Evolutionary conservation across 2,329 filamentous ascomycete genomes (phyloP), one percentile per base, ranked within the genome.

Genomic region (Penicillium palitans): DNA sequence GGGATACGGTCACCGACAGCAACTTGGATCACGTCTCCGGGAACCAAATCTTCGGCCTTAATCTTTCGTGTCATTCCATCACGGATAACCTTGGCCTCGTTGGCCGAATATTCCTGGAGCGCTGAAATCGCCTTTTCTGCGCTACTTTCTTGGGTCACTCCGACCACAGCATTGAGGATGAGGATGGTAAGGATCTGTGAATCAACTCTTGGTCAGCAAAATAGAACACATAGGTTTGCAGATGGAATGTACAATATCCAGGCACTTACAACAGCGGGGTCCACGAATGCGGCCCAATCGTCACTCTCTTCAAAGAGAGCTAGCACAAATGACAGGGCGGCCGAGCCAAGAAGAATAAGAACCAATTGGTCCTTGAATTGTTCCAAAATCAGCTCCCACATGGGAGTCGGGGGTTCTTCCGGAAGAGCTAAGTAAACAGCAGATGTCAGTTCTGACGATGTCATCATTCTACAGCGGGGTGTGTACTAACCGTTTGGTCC

Each of bases 361-460:
- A 99, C 95, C 48, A 99, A 86, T 78, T 99, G 95, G 74, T 99
- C 95, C 79, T 99, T 97, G 84, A 99, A 99, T 76, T 99, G 95
- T 79, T 99, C 95, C 59, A 99, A 84, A 56, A 99, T 91, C 63
- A 99, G 87, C 78, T 98, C 86, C 95, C 93, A 99, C 48, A 99
- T 76, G 40, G 95, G 95, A 33, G 95, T 99, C 3, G 95, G 92
- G 54, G 95, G 95, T 65, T 99, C 95, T 80, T 99, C 95, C 46
- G 86, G 84, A 56, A 91, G 82, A 57, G 87, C 87, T 90, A 59
- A 58, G 54, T 15, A 56, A 21, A 48, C 37, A 42, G 52, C 44
- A 52, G 33, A 48, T 53, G 55, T 66, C 51, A 72, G 68, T 39
- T 8, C 48, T 55, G 55, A 40, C 17, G n/a, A 46, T 25, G 46